These are phyloP conservation scores for Ploettnerulaceae sp. DNA, from an alignment of 2,329 filamentous ascomycete species.

Conservation along the genomic window DNA sequence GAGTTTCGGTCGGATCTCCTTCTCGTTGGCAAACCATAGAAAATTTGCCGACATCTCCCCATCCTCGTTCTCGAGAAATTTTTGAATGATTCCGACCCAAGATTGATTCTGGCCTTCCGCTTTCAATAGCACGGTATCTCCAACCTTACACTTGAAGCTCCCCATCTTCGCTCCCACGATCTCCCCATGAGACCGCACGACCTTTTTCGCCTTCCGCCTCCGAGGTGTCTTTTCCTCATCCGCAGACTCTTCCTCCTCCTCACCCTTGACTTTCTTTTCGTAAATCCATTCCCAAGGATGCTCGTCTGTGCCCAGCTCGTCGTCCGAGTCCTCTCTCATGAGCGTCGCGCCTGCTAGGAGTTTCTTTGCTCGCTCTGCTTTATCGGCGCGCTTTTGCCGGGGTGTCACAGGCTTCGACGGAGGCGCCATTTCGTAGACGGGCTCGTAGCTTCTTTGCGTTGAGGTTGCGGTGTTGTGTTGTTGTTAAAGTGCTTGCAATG, in stretches of 20 bases:
- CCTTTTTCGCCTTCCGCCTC: slow-evolving; percentile 23
- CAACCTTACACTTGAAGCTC: slow-evolving; percentile 71
- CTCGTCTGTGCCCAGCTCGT: slow-evolving; percentile 73
- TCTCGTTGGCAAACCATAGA: slow-evolving; percentile 93
- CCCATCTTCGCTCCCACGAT: slow-evolving; percentile 80
- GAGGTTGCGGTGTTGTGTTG: not conserved
- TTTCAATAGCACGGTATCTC: slow-evolving; percentile 82
- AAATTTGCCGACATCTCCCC: slow-evolving; percentile 80
- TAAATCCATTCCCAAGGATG: slow-evolving; percentile 79
- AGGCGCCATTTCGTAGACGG: slow-evolving; percentile 28
- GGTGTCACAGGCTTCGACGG: slow-evolving; percentile 15
- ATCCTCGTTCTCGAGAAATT: slow-evolving; percentile 69
- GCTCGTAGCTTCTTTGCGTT: slow-evolving; percentile 1
- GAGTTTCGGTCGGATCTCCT: slow-evolving; percentile 67
- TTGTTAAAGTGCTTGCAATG: slow-evolving; percentile 22
- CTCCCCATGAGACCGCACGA: slow-evolving; percentile 31
- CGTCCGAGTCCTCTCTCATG: slow-evolving; percentile 72
- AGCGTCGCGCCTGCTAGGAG: slow-evolving; percentile 30
- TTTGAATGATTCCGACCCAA: slow-evolving; percentile 86
- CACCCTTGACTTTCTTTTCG: slow-evolving; percentile 26
- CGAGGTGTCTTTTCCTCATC: slow-evolving; percentile 17
- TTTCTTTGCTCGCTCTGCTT: slow-evolving; percentile 38
- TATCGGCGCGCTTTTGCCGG: slow-evolving; percentile 23
- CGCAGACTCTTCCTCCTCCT: slow-evolving; percentile 16
- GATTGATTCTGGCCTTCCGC: slow-evolving; percentile 73